Base-by-base conservation (phyloP, 1,139 yeast genomes). In the Suhomyces guaymorum region DNA sequence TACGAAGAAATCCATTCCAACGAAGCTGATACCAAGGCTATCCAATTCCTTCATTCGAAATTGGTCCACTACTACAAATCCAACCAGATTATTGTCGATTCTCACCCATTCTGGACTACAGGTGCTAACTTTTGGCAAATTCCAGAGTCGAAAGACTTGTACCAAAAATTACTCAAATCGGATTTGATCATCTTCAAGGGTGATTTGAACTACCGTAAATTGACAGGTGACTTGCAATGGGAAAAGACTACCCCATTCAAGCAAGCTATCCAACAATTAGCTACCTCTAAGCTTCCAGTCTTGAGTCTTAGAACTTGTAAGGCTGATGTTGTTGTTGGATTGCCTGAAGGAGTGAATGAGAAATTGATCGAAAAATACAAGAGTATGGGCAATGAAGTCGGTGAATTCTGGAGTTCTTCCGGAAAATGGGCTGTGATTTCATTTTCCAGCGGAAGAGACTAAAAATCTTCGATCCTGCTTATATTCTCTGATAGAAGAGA, bases 261-360 rank as follows among this genome's bases (percentile, higher is more conserved):
- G 5, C 59, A 64, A 0, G 92, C 96, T 3, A 75, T 90, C 44
- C 87, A 85, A 38, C 76, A 78, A 9, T 70, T 90, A 48, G 82
- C 84, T 1, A 46, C 58, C 1, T 67, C 77, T 2, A 82, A 81
- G 7, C 66, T 92, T 37, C 80, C 79, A 11, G 53, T 87, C 15
- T 66, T 88, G 44, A 75, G 95, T 19, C 71, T 92, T 51, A 78
- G 99, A 66, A 92, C 98, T 3, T 82, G 96, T 60, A 92, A 92
- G 61, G 97, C 97, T 1, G 98, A 94, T 57, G 97, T 90, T n/a
- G 82, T 85, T 37, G 96, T 85, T 33, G 97, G 95, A 3, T 74
- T 92, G 43, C 71, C 75, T 5, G 65, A 72, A 26, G 97, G 96
- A 2, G 63, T 76, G 19, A 84, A 85, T 46, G 90, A 83, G 48